Evolutionary conservation across 768 basidiomycete species (phyloP), one percentile per base, ranked within the genome.

Genomic region (Rossbeevera mucosa): DNA sequence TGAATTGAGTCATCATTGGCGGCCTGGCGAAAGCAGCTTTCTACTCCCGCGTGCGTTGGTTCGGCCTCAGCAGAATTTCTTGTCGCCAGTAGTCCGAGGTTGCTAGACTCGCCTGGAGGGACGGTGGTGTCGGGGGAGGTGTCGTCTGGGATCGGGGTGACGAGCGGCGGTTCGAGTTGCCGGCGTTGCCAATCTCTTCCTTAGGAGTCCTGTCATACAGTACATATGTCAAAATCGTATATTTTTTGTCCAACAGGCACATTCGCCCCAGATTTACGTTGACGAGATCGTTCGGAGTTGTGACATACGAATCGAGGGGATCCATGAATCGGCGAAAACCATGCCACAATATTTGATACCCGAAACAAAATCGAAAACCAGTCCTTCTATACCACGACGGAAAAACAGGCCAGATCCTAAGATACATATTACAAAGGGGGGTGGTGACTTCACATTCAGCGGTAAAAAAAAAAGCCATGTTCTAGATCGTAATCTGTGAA

Each of bases 401-500:
- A 52, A 36, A 47, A 54, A 40, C 46, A 56, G 20, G 38, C 30
- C n/a, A 47, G n/a, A 13, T 29, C 36, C 8, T 50, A 56, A 54
- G 30, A 31, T 57, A 52, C 6, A 45, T 46, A 26, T 26, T 25
- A 12, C 25, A 14, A 22, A 31, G 22, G 16, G 8, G 7, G 18
- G 20, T 11, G 20, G 2, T 24, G 20, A 26, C 7, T 8, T 14
- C n/a, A 28, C 22, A 14, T 13, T 16, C 16, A 14, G 7, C 16
- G 18, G n/a, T n/a, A 8, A 31, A 13, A 31, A 31, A 31, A 31
- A 31, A 14, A 16, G 31, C 31, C 14, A 7, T 50, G 24, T 9
- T 44, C 58, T 64, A 76, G 58, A 76, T 60, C 70, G 80, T 74
- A 60, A 89, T 88, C 71, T 87, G 86, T 64, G 86, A 88, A 59